Base-by-base conservation (phyloP, 139 green algal genomes). In the Eudorina sp. region DNA sequence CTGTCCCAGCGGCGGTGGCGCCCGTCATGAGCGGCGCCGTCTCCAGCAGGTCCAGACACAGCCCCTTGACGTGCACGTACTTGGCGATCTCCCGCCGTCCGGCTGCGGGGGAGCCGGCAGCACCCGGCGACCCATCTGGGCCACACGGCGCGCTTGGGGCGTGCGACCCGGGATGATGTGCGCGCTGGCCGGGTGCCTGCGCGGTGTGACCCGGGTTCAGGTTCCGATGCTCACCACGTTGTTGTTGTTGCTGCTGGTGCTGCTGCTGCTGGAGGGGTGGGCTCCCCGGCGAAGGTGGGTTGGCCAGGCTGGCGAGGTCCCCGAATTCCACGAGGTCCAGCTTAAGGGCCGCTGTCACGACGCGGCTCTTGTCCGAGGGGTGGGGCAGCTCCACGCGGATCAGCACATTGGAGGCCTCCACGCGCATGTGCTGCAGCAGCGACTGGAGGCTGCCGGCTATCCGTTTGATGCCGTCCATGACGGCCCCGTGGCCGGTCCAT, bases 401-500 rank as follows among this genome's bases (percentile, higher is more conserved):
- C 27, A 89, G 90, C 25, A 92, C 66, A 53, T 93, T 91, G 29
- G 70, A 87, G 14, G 89, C 89, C 25, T 85, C 83, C 19, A 96
- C 51, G 25, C 72, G 86, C 64, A 96, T 72, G 45, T 92, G 85
- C 88, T 96, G 94, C 90, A 96, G 86, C 84, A 96, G 36, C 0
- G 89, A 60, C 86, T 97, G 93, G 45, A 97, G 81, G 25, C 93
- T 90, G 8, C 92, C 92, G 0, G 94, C 95, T 38, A 97, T 96
- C 29, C 89, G 64, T 21, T 72, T 72, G 36, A 96, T 91, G 34
- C 90, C 92, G 3, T 96, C 94, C 18, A 76, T 48, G 31, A 95
- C 84, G 4, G 82, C 82, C n/a, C 74, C 58, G n/a, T 87, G 81
- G 0, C 81, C 81, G 31, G 64, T 87, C 81, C 81, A 87, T 45